Evolutionary conservation across 768 basidiomycete species (phyloP).

Genomic region (Mycena floridula): DNA sequence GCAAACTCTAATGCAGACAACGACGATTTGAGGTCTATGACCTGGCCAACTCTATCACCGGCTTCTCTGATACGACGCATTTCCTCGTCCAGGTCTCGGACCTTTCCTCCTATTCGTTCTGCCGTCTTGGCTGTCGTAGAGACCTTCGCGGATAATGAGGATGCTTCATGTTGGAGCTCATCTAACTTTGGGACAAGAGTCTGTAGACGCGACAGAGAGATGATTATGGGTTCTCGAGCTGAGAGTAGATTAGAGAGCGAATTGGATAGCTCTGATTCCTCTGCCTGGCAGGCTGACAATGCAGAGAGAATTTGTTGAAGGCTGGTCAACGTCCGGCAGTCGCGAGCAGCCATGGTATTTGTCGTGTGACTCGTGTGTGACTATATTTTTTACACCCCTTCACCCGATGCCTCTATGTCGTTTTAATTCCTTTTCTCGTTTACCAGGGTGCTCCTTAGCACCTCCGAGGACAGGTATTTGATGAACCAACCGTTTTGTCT

Average conservation of each 20-base stretch:
- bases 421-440: no score
- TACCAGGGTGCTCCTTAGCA: no score
- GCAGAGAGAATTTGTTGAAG: constrained; percentile 69
- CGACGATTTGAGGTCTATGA: constrained; percentile 70
- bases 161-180: constrained; percentile 53
- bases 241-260: constrained; percentile 68
- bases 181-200: constrained; percentile 58
- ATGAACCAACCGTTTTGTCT: no score
- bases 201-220: constrained; percentile 57
- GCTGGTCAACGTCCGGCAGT: constrained; percentile 38
- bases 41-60: constrained; percentile 85
- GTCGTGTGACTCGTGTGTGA: no score
- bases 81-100: constrained; percentile 85
- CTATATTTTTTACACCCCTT: no score
- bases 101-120: constrained; percentile 87
- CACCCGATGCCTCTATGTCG: no score
- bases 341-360: neutral
- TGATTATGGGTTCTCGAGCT: constrained; percentile 56
- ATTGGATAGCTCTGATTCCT: constrained; percentile 71
- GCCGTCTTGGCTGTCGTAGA: constrained; percentile 72
- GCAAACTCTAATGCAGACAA: constrained; percentile 53
- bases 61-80: constrained; percentile 87
- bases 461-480: no score
- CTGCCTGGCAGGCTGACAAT: constrained; percentile 67
- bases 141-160: constrained; percentile 49